These are phyloP conservation scores for Pichia pseudocactophila DNA, from an alignment of 805 yeast genomes.

Conservation along the genomic window DNA sequence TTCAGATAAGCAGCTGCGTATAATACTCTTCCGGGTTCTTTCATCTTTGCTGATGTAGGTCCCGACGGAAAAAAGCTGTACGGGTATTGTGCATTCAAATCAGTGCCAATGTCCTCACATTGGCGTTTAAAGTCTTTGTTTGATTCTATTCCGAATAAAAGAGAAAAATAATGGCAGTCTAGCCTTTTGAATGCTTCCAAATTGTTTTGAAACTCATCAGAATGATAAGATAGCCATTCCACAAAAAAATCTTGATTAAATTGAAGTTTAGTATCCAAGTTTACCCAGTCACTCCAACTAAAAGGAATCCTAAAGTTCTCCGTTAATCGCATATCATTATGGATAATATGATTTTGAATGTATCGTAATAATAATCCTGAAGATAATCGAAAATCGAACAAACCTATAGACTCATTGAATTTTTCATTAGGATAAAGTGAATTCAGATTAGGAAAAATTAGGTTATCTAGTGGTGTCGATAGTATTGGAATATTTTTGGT, in stretches of 20 bases:
- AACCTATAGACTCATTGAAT: not conserved
- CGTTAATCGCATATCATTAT: constrained; percentile 3
- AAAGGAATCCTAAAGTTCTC: constrained; percentile 19
- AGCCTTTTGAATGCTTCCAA: constrained; percentile 4
- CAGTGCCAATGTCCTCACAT: constrained; percentile 9
- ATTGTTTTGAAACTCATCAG: constrained; percentile 5
- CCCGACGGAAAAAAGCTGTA: constrained; percentile 19
- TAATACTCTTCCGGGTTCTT: constrained; percentile 25
- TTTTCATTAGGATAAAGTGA: constrained; percentile 6
- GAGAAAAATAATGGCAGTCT: constrained; percentile 9
- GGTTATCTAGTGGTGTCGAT: constrained; percentile 9
- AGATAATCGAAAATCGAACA: constrained; percentile 16
- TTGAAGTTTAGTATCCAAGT: constrained; percentile 17
- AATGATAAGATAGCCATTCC: constrained; percentile 11
- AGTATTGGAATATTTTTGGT: not conserved
- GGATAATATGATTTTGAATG: constrained; percentile 6
- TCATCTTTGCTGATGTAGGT: constrained; percentile 18
- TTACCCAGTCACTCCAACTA: constrained; percentile 27
- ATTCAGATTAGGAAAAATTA: constrained; percentile 9
- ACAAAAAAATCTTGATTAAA: constrained; percentile 16
- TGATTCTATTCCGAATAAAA: constrained; percentile 15
- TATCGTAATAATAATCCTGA: constrained; percentile 11
- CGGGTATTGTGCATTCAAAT: constrained; percentile 11
- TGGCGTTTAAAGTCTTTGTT: constrained; percentile 12
- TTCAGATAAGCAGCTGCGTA: constrained; percentile 30